Conservation (phyloP, 1,284 basidiomycete species). For the Salmacisia buchloeana region DNA sequence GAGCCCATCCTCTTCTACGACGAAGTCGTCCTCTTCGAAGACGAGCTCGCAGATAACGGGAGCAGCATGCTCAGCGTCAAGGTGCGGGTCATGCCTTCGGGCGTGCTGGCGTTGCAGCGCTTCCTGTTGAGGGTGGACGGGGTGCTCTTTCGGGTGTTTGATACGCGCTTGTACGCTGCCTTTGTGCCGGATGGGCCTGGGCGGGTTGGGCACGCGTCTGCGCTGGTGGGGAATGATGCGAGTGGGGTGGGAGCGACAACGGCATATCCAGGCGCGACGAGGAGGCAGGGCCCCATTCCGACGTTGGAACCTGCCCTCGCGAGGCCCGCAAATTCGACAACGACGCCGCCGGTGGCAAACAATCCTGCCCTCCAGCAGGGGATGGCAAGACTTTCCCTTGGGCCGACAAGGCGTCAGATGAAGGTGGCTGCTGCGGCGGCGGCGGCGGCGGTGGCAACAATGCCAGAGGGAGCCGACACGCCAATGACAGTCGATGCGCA, state of each 20-base stretch:
- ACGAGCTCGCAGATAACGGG: slow-evolving; percentile 49
- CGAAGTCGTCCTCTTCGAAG: slow-evolving; percentile 47
- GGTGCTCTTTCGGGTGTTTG: slow-evolving; percentile 84
- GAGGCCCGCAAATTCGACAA: not conserved
- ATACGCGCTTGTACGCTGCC: slow-evolving; percentile 83
- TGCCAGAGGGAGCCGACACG: not conserved
- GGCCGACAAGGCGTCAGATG: not conserved
- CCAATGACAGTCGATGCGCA: not conserved
- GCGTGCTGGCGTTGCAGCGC: slow-evolving; percentile 80
- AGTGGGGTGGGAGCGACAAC: not conserved
- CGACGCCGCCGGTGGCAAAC: too few species aligned
- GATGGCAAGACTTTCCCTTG: not conserved
- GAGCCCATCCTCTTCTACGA: slow-evolving; percentile 50
- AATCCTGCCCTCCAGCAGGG: not conserved
- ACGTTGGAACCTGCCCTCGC: not conserved
- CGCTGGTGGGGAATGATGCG: not conserved
- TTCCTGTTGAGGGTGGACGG: slow-evolving; percentile 93
- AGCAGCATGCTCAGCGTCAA: slow-evolving; percentile 45
- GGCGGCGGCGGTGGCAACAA: not conserved
- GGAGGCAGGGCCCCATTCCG: not conserved
- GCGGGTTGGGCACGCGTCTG: too few species aligned
- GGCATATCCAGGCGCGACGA: not conserved
- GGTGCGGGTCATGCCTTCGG: slow-evolving; percentile 92
- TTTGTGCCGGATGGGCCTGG: too few species aligned
- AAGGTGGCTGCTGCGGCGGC: not conserved